These are phyloP conservation scores for Plasmodium relictum DNA, from an alignment of 169 alveolate species.

Conservation along the genomic window DNA sequence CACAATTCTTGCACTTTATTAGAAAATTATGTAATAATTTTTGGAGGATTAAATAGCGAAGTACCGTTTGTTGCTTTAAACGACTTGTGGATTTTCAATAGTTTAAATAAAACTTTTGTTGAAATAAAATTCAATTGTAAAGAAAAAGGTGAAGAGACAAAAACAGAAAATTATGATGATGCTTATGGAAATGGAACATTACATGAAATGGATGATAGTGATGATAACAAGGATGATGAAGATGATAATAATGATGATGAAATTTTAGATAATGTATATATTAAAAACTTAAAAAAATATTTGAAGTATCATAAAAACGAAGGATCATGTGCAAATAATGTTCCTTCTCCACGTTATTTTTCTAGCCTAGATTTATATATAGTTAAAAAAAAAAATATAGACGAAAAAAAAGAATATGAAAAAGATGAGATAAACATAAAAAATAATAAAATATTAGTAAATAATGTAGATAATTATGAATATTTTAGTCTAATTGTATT, in stretches of 20 bases:
- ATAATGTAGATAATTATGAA: conserved; percentile 31
- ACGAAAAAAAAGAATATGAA: neutral
- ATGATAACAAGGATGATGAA: conserved; percentile 13
- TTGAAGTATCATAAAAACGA: conserved; percentile 10
- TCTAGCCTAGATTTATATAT: conserved; percentile 66
- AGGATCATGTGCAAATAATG: neutral
- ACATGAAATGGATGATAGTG: neutral
- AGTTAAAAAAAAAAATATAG: conserved; percentile 6
- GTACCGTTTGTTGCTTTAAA: conserved; percentile 60
- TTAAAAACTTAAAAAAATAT: conserved; percentile 43
- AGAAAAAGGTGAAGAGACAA: conserved; percentile 3
- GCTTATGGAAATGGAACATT: neutral
- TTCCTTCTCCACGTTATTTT: conserved; percentile 62
- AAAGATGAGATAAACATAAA: conserved; percentile 21
- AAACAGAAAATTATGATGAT: conserved; percentile 1
- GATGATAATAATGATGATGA: conserved; percentile 31
- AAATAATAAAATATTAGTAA: conserved; percentile 42
- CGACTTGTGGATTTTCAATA: conserved; percentile 64
- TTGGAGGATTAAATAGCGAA: conserved; percentile 67
- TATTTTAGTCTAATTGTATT: conserved; percentile 59
- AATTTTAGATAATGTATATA: conserved; percentile 28
- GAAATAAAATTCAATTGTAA: conserved; percentile 19
- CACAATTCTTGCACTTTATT: conserved; percentile 56
- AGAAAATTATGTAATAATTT: conserved; percentile 58
- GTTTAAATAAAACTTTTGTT: conserved; percentile 55